Percentiles rank a stretch among this genome's conserved stretches.
phyloP scores from a whole-genome alignment of 2,329 filamentous ascomycete species.

The Madurella fahalii region DNA sequence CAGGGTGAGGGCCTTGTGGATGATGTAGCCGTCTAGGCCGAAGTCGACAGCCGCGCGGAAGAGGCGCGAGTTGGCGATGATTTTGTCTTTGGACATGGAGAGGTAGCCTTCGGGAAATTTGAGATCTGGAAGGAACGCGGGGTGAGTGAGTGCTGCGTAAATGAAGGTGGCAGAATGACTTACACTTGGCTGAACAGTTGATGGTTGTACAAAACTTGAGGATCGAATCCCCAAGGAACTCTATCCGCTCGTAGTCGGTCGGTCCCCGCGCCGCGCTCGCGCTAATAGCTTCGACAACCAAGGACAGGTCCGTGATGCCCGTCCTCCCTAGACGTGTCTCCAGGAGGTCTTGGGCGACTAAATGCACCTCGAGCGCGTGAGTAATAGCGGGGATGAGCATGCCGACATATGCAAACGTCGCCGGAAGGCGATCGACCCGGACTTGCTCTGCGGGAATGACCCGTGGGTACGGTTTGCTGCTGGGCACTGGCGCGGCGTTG shows the following conservation, averaged over 20 bases:
- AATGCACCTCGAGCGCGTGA: constrained; percentile 60
- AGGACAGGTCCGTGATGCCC: constrained; percentile 47
- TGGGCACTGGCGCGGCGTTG: constrained; percentile 25
- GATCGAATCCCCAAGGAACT: constrained; percentile 82
- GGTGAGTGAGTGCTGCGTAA: background rate
- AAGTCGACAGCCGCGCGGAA: constrained; percentile 57
- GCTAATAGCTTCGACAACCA: constrained; percentile 67
- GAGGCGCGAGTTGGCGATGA: constrained; percentile 74
- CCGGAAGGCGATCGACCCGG: constrained; percentile 45
- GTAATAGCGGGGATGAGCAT: constrained; percentile 70
- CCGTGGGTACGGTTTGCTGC: constrained; percentile 38
- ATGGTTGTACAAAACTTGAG: constrained; percentile 71
- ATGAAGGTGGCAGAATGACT: constrained; percentile 25
- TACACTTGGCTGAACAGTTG: constrained; percentile 55
- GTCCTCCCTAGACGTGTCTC: constrained; percentile 51
- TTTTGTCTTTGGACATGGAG: constrained; percentile 60
- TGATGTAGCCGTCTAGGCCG: constrained; percentile 69
- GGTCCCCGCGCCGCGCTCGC: constrained; percentile 56
- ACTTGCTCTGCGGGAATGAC: constrained; percentile 48
- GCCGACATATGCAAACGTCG: constrained; percentile 45
- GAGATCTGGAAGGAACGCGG: constrained; percentile 42
- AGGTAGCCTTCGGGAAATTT: constrained; percentile 75
- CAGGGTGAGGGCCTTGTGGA: constrained; percentile 63
- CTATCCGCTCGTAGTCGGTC: constrained; percentile 75
- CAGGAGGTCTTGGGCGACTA: constrained; percentile 60